These are phyloP conservation scores for Apiospora pterosperma DNA, from an alignment of 2,329 filamentous ascomycete genomes.

Conservation along the genomic window DNA sequence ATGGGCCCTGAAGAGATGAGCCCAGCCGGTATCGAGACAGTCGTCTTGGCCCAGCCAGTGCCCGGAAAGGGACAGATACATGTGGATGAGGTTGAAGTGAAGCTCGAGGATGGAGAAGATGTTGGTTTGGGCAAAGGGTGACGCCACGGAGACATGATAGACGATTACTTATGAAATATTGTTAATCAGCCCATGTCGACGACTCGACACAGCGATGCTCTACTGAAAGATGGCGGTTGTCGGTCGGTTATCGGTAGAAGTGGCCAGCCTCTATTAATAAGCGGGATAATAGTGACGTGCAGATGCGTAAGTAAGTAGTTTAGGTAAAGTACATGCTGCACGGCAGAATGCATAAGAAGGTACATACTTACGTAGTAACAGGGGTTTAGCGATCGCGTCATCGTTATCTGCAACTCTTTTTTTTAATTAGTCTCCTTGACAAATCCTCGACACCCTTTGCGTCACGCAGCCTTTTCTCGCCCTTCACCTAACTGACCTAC, in stretches of 20 bases:
- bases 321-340: background rate
- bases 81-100: constrained; percentile 20
- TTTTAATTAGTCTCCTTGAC: background rate
- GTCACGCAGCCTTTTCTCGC: background rate
- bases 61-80: constrained; percentile 29
- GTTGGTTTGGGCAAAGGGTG: background rate
- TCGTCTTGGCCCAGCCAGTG: constrained; percentile 71
- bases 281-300: too few species aligned
- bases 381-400: background rate
- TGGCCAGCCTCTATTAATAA: background rate
- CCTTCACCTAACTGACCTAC: background rate
- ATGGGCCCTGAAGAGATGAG: constrained; percentile 75
- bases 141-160: background rate
- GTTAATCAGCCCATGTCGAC: background rate
- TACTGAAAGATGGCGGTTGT: background rate
- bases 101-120: constrained; percentile 16
- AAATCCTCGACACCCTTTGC: background rate
- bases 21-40: constrained; percentile 75
- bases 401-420: background rate
- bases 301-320: too few species aligned
- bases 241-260: background rate
- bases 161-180: background rate
- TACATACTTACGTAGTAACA: too few species aligned
- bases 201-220: background rate
- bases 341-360: too few species aligned